Base-by-base conservation (phyloP, 2,329 filamentous ascomycete genomes). In the Spiromastix sp. region DNA sequence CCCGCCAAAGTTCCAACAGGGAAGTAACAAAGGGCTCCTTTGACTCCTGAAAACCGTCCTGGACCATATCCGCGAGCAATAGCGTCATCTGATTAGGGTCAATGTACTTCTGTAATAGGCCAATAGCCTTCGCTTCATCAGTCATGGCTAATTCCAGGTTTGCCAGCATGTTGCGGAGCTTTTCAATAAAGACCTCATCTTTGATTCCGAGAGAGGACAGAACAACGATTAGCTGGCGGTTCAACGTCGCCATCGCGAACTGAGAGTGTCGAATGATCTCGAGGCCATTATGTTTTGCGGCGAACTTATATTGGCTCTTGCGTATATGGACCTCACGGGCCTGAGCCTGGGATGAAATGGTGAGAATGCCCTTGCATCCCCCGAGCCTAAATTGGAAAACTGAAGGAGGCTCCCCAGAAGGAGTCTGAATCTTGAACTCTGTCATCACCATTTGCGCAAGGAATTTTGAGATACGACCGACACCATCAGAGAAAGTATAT, bases 301-400 rank as follows among this genome's bases (percentile, higher is more conserved):
- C 67, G 52, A 98, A 98, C 56, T 98, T 98, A 49, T 81, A 71
- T 51, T 98, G 91, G 9, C 85, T 94, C 10, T 76, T 73, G 2
- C 91, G 78, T 33, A 95, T 77, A 34, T 84, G 77, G 0, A 96
- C 72, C 38, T 87, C 75, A 19, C 70, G 72, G 0, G 70, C 71
- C 41, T 71, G 71, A 7, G 79, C 73, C 4, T 79, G 70, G 0
- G 81, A 74, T 59, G 84, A 89, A 3, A 85, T 69, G 0, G 78
- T 76, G 12, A 98, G 67, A 10, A 98, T 78, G 0, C 91, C 91
- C 61, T 98, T 98, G 61, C 79, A 87, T 1, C 91, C 91, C 6
- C 85, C 87, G 48, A 95, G 76, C 5, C 91, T 82, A 49, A 96
- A 94, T 49, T 98, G 91, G 45, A 84, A 89, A 0, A 84, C 81